Conservation (phyloP, 495 filamentous ascomycete species). For the Articulospora tetracladia region DNA sequence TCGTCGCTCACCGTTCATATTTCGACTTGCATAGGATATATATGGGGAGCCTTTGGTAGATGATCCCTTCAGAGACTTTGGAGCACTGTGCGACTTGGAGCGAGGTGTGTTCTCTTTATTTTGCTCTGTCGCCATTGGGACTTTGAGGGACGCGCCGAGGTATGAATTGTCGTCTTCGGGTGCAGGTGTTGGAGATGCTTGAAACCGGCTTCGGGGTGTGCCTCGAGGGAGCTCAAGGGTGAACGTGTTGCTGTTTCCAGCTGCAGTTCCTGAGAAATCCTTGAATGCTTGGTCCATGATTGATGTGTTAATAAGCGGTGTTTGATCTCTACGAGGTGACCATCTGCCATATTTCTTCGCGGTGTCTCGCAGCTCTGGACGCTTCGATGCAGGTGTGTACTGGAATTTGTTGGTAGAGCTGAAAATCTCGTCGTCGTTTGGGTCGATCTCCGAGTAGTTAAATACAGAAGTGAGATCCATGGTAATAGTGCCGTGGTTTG, state of each 20-base stretch:
- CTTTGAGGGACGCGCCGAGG: not conserved
- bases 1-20: slow-evolving; percentile 17
- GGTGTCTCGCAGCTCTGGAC: slow-evolving; percentile 23
- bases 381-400: slow-evolving; percentile 5
- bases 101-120: not conserved
- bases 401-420: slow-evolving; percentile 17
- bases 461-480: slow-evolving; percentile 10
- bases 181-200: not conserved
- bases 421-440: slow-evolving; percentile 16
- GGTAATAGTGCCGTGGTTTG: slow-evolving; percentile 25
- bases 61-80: not conserved
- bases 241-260: slow-evolving; percentile 5
- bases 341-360: slow-evolving; percentile 24
- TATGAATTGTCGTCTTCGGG: not conserved
- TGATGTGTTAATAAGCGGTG: slow-evolving; percentile 20
- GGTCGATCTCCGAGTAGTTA: slow-evolving; percentile 14
- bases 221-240: slow-evolving; percentile 9
- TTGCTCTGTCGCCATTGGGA: not conserved
- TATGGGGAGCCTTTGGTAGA: slow-evolving; percentile 11
- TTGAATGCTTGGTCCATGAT: slow-evolving; percentile 20
- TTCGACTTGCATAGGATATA: slow-evolving; percentile 17
- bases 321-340: not conserved
- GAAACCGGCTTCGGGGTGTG: not conserved
- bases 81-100: not conserved
- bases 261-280: slow-evolving; percentile 15